Base-by-base conservation (phyloP, 2,329 filamentous ascomycete genomes). In the Diaporthe sp. region DNA sequence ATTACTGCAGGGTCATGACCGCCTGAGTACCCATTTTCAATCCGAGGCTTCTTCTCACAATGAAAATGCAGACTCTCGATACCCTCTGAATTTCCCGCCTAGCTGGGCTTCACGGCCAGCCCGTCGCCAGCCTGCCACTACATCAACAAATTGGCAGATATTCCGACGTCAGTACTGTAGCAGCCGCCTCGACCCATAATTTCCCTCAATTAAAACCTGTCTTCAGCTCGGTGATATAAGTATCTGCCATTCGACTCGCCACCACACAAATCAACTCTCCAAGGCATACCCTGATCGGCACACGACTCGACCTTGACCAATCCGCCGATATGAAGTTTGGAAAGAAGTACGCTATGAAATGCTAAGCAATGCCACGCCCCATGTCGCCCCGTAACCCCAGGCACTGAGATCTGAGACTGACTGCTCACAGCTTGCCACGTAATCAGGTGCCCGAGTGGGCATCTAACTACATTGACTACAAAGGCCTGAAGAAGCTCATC, bases 401-500 rank as follows among this genome's bases (percentile, higher is more conserved):
- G 8, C 25, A 20, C 13, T 72, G 72, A 39, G 53, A 13, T 20
- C 20, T 17, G 13, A 28, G 53, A 57, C 65, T 61, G 53, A 44
- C 37, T 37, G 25, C 25, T 37, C 49, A 73, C 73, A 80, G 81
- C 78, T 89, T 97, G 73, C 91, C 94, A 25, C 92, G 94, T 65
- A 95, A 96, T 82, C 94, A 96, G 85, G 94, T 97, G 81, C 95
- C 94, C 65, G 94, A 96, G 86, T 97, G 95, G 95, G 93, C 94
- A 72, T 88, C 92, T 75, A 92, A 90, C 44, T 97, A 97, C 83
- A 96, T 97, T 87, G 92, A 97, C 86, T 97, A 97, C 88, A 97
- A 96, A 83, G 92, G 93, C 80, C 88, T 98, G 81, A 99, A 99
- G 89, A 98, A 97, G 87, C 91, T 98, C 78, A 96, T 99, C 86